These are phyloP conservation scores for Pistacia integerrima DNA, from an alignment of 345 rosid genomes.

Conservation along the genomic window DNA sequence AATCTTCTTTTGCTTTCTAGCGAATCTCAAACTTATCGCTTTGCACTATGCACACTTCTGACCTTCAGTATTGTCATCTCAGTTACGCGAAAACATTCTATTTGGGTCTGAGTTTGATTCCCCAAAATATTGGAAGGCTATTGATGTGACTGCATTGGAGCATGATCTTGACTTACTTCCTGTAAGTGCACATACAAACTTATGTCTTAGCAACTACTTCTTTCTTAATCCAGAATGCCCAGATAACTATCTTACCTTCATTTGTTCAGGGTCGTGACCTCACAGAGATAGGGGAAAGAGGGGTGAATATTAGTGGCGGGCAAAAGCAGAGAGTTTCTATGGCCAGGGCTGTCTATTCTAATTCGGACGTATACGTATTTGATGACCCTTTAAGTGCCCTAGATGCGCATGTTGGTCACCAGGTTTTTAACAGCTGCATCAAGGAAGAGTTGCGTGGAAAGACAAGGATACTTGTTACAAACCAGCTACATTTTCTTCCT, in stretches of 20 bases:
- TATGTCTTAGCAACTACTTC: slow-evolving; percentile 4
- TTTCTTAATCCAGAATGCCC: slow-evolving; percentile 12
- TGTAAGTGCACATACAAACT: slow-evolving; percentile 51
- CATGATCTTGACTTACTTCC: slow-evolving; percentile 83
- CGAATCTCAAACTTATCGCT: slow-evolving; percentile 6
- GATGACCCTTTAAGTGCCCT: slow-evolving; percentile 99
- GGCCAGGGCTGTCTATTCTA: slow-evolving; percentile 97
- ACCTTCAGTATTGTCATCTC: slow-evolving; percentile 19
- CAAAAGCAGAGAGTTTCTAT: slow-evolving; percentile 98
- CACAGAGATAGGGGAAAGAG: slow-evolving; percentile 98
- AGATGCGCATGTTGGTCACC: slow-evolving; percentile 90
- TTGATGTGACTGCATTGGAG: slow-evolving; percentile 75
- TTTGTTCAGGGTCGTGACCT: slow-evolving; percentile 75
- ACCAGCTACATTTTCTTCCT: slow-evolving; percentile 97
- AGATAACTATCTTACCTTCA: slow-evolving; percentile 12
- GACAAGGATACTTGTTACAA: slow-evolving; percentile 90
- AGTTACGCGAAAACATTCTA: slow-evolving; percentile 89
- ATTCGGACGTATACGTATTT: slow-evolving; percentile 87
- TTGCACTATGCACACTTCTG: slow-evolving; percentile 3
- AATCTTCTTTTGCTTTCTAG: slow-evolving; percentile 9
- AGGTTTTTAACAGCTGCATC: slow-evolving; percentile 91
- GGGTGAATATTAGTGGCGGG: slow-evolving; percentile 98
- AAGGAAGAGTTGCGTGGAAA: slow-evolving; percentile 74
- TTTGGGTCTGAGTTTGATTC: slow-evolving; percentile 75
- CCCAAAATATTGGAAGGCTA: slow-evolving; percentile 70